These are phyloP conservation scores for Mycena olivaceomarginata DNA, from an alignment of 768 basidiomycete species.

Conservation along the genomic window DNA sequence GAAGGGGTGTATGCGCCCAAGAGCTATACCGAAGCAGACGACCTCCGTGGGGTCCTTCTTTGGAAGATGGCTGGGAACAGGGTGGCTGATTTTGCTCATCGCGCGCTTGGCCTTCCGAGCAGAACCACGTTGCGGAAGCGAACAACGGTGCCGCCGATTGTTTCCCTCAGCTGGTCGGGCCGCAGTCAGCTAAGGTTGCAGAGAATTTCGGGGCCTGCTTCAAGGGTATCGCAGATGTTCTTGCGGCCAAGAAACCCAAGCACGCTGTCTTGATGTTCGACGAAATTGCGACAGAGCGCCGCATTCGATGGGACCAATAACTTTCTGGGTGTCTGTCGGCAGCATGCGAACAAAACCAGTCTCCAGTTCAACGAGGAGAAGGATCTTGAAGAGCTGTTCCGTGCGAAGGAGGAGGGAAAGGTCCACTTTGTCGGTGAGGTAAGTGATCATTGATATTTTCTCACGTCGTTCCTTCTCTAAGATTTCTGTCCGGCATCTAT, in stretches of 20 bases:
- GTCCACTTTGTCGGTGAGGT: no score
- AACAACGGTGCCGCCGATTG: conserved; percentile 44
- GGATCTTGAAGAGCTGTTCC: no score
- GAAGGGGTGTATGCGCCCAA: conserved; percentile 47
- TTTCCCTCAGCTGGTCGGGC: conserved; percentile 39
- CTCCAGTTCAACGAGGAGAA: no score
- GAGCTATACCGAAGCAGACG: conserved; percentile 48
- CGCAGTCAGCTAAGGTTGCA: conserved; percentile 40
- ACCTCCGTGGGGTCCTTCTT: conserved; percentile 44
- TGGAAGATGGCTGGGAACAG: conserved; percentile 48
- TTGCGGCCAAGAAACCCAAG: conserved; percentile 26
- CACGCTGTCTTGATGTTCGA: conserved; percentile 54
- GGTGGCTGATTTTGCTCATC: conserved; percentile 48
- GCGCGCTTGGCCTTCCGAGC: conserved; percentile 42
- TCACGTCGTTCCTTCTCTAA: no score
- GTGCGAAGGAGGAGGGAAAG: no score
- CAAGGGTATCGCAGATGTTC: conserved; percentile 25
- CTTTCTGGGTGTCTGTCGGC: no score
- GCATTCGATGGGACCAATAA: no score
- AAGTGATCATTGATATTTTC: no score
- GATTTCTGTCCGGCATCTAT: no score
- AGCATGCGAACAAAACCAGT: no score
- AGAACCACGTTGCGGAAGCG: conserved; percentile 38
- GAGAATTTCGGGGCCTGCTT: conserved; percentile 44
- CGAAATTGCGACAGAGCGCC: conserved; percentile 52